Conservation (phyloP, 1,284 basidiomycete genomes). For the Flammula alnicola region DNA sequence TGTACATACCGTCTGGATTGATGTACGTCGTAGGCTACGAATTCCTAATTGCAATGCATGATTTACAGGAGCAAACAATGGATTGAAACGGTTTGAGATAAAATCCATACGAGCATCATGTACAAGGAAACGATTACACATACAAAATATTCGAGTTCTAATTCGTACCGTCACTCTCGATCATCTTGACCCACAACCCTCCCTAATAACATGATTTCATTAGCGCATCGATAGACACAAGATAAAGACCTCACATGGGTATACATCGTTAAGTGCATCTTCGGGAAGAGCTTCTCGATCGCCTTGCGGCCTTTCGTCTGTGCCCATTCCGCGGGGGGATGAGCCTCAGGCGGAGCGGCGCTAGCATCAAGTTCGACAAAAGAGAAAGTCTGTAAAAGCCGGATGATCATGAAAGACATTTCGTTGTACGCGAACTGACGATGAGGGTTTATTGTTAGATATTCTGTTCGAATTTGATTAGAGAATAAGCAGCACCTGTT, state of each 20-base stretch:
- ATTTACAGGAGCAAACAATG: too few species aligned
- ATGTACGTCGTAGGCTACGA: too few species aligned
- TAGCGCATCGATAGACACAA: conserved; percentile 23
- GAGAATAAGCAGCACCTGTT: conserved; percentile 36
- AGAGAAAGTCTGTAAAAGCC: conserved; percentile 64
- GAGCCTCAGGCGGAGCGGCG: conserved; percentile 46
- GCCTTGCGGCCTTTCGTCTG: conserved; percentile 44
- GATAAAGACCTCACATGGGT: conserved; percentile 40
- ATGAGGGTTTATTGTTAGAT: neutral
- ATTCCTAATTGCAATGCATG: too few species aligned
- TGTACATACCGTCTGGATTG: too few species aligned
- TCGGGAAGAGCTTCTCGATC: conserved; percentile 54
- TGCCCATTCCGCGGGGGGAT: conserved; percentile 51
- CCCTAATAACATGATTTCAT: conserved; percentile 35
- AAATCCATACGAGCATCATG: too few species aligned
- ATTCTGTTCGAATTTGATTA: neutral
- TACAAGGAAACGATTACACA: too few species aligned
- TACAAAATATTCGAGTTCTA: too few species aligned
- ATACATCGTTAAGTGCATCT: conserved; percentile 60
- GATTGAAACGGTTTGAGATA: too few species aligned
- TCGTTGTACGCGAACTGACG: conserved; percentile 71
- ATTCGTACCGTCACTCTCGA: conserved; percentile 27
- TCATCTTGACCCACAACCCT: conserved; percentile 44
- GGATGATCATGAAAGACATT: conserved; percentile 67
- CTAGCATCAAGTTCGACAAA: conserved; percentile 49